Base-by-base conservation (phyloP, 306 rosid species). In the Cajanus cajan region DNA sequence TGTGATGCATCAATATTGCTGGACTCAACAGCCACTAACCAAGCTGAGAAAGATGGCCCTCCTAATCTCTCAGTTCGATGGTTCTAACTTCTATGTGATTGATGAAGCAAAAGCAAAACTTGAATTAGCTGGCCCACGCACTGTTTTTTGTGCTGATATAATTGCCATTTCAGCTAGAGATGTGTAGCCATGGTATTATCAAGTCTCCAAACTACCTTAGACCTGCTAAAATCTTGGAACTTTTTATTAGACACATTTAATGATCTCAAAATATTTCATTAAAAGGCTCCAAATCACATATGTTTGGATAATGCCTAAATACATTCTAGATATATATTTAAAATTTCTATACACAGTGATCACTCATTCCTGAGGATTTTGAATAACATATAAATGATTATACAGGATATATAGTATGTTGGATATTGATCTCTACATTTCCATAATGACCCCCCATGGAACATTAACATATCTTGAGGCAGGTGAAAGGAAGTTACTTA, bases 31-130 rank as follows among this genome's bases (percentile, higher is more conserved):
- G 71, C 85, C 9, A 89, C 54, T 69, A 87, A 88, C 58, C 84
- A 84, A 77, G 93, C 91, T 28, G 98, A 94, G 92, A 94, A 89
- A 87, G 94, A 91, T 8, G 92, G 92, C 11, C 92, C 92, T 78
- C 94, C 94, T 6, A 90, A 90, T 69, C 24, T 86, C 57, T 91
- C 97, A 36, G 72, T 89, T 54, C 58, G 84, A 71, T 83, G 94
- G 5, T 91, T 90, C n/a, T n/a, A n/a, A n/a, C n/a, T n/a, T n/a
- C 84, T 87, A 91, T 14, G 90, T 91, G 62, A 88, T 93, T 1
- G 88, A 88, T 4, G 85, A 84, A 8, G 90, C 90, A 57, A 91
- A 93, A 74, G 80, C 86, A 19, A 88, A 84, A 87, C 89, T 93
- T 71, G 98, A 91, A 81, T 70, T 22, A 40, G 88, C 88, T 66